Conservation (phyloP, 352 stramenopile species). For the Phytophthora citricola region DNA sequence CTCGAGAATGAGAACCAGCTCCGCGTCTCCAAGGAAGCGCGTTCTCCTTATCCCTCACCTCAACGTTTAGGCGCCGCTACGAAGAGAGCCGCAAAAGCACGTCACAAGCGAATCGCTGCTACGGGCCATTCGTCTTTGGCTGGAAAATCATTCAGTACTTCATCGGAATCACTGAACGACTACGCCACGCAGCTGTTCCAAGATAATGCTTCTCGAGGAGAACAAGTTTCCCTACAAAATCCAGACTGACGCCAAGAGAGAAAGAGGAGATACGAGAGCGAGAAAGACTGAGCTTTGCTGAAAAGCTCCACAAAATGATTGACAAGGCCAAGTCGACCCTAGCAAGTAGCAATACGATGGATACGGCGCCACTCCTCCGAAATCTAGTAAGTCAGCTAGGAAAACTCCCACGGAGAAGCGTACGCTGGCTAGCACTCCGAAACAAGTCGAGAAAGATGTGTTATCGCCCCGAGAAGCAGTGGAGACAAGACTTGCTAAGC, state of each 20-base stretch:
- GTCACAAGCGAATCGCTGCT: constrained; percentile 30
- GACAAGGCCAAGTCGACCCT: constrained; percentile 81
- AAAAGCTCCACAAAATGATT: constrained; percentile 91
- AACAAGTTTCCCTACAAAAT: constrained; percentile 2
- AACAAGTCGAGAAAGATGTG: constrained; percentile 11
- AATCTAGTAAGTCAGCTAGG: constrained; percentile 13
- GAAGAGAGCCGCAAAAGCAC: constrained; percentile 35
- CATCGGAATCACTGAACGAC: constrained; percentile 71
- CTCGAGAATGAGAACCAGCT: constrained; percentile 54
- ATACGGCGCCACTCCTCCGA: constrained; percentile 10
- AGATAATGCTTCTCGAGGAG: constrained; percentile 36
- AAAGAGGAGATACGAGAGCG: constrained; percentile 57
- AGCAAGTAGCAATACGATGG: constrained; percentile 37
- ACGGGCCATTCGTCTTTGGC: constrained; percentile 6
- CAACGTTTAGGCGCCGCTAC: constrained; percentile 29
- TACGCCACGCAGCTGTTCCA: constrained; percentile 74
- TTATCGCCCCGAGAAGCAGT: constrained; percentile 15
- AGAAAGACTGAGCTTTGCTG: constrained; percentile 78
- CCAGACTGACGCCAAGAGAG: constrained; percentile 33
- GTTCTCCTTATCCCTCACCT: constrained; percentile 39
- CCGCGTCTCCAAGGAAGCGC: constrained; percentile 42
- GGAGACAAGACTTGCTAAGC: constrained; percentile 22
- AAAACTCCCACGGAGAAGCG: constrained; percentile 23
- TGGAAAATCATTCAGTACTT: constrained; percentile 21
- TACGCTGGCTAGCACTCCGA: constrained; percentile 9